phyloP scores from a whole-genome alignment of 192 early-diverging fungal species.

The Pilaira anomala region DNA sequence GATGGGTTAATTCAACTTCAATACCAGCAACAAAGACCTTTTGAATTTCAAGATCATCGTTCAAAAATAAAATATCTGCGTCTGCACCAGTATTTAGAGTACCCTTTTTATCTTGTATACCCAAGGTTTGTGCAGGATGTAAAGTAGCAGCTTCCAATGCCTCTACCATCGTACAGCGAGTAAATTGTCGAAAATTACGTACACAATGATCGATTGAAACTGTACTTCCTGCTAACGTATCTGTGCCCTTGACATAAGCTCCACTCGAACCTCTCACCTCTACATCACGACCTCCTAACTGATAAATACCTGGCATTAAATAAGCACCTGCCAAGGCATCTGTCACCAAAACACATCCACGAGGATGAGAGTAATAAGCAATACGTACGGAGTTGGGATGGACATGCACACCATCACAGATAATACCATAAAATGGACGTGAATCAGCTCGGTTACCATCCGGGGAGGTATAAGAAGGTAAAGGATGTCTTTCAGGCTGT shows the following conservation, averaged over 20 bases:
- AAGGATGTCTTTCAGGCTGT: conserved; percentile 20
- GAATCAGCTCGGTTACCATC: conserved; percentile 39
- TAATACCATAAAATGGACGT: conserved; percentile 81
- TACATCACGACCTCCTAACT: conserved; percentile 43
- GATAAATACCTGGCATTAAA: conserved; percentile 66
- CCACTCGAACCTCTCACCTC: conserved; percentile 41
- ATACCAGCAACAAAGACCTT: conserved; percentile 68
- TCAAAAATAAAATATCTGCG: conserved; percentile 73
- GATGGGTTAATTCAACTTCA: conserved; percentile 39
- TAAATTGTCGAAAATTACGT: conserved; percentile 75
- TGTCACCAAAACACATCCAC: conserved; percentile 74
- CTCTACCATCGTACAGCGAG: conserved; percentile 70
- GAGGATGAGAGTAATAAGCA: conserved; percentile 78
- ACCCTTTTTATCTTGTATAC: conserved; percentile 71
- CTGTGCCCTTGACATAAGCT: conserved; percentile 76
- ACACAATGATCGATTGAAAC: conserved; percentile 71
- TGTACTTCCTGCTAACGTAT: conserved; percentile 71
- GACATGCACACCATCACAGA: conserved; percentile 82
- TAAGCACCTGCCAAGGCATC: conserved; percentile 80
- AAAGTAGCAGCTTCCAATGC: conserved; percentile 80
- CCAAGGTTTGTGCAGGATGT: conserved; percentile 72
- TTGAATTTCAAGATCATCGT: conserved; percentile 61
- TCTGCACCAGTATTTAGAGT: conserved; percentile 70
- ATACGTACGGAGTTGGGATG: conserved; percentile 80
- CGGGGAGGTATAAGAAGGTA: conserved; percentile 31